Evolutionary conservation across 768 basidiomycete genomes (phyloP).

Genomic region (Auricularia heimuer): DNA sequence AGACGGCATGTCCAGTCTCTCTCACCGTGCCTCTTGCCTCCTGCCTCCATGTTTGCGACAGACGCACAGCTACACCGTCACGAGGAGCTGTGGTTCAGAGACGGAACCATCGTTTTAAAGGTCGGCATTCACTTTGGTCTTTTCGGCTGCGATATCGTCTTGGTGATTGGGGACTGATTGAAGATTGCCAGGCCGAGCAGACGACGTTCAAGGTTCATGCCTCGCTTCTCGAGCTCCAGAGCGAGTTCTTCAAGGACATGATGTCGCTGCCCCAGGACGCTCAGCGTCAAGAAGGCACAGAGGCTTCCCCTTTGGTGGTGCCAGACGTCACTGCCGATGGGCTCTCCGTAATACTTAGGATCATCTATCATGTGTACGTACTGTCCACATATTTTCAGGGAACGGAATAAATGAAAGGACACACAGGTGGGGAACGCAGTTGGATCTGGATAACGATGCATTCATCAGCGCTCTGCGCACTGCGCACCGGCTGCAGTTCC

Average conservation of each 20-base stretch:
- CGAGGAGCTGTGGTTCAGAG: neutral
- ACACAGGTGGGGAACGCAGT: too few relatives aligned
- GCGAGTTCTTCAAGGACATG: slow-evolving; percentile 63
- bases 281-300: slow-evolving; percentile 11
- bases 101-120: neutral
- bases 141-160: neutral
- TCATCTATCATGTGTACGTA: neutral
- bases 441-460: too few relatives aligned
- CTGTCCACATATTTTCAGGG: neutral
- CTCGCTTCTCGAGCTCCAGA: slow-evolving; percentile 64
- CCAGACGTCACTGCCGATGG: neutral
- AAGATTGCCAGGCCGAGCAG: neutral
- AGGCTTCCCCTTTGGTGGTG: neutral
- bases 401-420: too few relatives aligned
- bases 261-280: slow-evolving; percentile 49
- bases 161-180: neutral
- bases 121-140: neutral
- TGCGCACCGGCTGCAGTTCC: too few relatives aligned
- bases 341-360: neutral
- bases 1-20: neutral
- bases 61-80: neutral
- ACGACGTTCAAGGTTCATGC: slow-evolving; percentile 57
- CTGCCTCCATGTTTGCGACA: neutral
- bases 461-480: too few relatives aligned
- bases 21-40: neutral